Base-by-base conservation (phyloP, 768 basidiomycete genomes). In the Pisolithus sp. region DNA sequence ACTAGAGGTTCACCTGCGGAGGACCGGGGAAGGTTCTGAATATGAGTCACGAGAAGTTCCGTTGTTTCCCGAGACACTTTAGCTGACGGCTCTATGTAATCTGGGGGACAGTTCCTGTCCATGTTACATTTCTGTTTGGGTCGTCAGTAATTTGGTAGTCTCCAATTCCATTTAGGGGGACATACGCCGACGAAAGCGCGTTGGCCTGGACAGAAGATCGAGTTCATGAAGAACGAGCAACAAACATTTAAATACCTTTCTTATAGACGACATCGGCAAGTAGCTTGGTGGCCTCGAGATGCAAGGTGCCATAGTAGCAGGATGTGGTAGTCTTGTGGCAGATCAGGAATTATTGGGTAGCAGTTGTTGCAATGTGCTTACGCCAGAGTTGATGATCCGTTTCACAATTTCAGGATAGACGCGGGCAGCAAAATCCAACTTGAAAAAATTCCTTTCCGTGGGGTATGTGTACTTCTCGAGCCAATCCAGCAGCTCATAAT, bases 401-500 rank as follows among this genome's bases (percentile, higher is more conserved):
- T 79, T 74, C 28, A 96, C 86, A 34, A 92, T 87, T 10, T 78
- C 73, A 15, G 75, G 64, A 60, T 97, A 98, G 0, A 81, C 73
- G 40, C 68, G 74, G 36, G 71, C 66, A 2, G 95, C 93, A 67
- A 91, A 93, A 2, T 73, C 68, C 3, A 76, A 52, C 59, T 95
- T 82, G 10, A 69, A 58, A 63, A 93, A 97, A 52, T 78, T 83
- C 23, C 80, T 74, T 64, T 98, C 95, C 63, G 80, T 81, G 0
- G 95, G 95, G 67, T 95, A 98, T 3, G 93, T 96, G 51, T 90
- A 74, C 21, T 85, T 72, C 21, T 79, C 63, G 23, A 95, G 78
- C 95, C 95, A 98, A 54, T 91, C 88, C 12, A 97, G 76, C 4
- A 98, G 83, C 62, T 95, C 81, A 59, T 86, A 83, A 57, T 93